phyloP scores from a whole-genome alignment of 352 stramenopile species.

The Phytophthora vignae region DNA sequence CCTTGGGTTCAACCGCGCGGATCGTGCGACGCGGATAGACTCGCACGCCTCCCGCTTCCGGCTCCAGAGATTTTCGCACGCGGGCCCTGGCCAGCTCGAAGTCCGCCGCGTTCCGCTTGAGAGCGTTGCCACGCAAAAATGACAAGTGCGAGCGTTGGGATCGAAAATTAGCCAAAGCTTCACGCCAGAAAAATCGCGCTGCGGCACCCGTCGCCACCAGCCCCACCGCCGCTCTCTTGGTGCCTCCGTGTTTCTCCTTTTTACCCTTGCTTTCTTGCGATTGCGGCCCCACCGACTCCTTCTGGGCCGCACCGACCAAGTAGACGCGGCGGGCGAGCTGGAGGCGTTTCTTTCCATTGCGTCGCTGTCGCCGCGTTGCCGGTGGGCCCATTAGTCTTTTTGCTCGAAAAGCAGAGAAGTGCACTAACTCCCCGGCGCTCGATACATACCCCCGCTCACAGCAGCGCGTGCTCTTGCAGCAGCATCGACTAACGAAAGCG shows the following conservation, averaged over 20 bases:
- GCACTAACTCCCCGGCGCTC: too few species aligned
- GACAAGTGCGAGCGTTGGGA: slow-evolving; percentile 25
- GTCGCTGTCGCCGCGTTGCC: slow-evolving; percentile 17
- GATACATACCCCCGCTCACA: too few species aligned
- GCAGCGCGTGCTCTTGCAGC: background rate
- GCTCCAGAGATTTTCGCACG: slow-evolving; percentile 16
- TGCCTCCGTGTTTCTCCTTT: background rate
- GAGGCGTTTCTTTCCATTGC: slow-evolving; percentile 24
- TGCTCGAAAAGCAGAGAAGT: slow-evolving; percentile 10
- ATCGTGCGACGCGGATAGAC: slow-evolving; percentile 29
- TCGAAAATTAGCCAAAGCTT: slow-evolving; percentile 27
- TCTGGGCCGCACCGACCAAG: slow-evolving; percentile 21
- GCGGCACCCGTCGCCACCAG: slow-evolving; percentile 1
- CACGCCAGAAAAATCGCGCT: slow-evolving; percentile 31
- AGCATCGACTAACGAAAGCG: slow-evolving; percentile 12
- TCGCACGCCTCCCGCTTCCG: slow-evolving; percentile 10
- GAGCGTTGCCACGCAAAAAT: slow-evolving; percentile 26
- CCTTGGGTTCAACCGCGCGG: slow-evolving; percentile 8
- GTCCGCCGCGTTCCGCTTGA: slow-evolving; percentile 11
- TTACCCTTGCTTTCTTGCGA: slow-evolving; percentile 24
- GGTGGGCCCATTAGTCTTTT: slow-evolving; percentile 24
- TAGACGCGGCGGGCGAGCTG: background rate
- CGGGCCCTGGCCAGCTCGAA: slow-evolving; percentile 8
- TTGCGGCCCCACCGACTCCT: slow-evolving; percentile 32
- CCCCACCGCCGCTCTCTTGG: slow-evolving; percentile 1